phyloP scores from a whole-genome alignment of 306 rosid species.

The Prunus campanulata region DNA sequence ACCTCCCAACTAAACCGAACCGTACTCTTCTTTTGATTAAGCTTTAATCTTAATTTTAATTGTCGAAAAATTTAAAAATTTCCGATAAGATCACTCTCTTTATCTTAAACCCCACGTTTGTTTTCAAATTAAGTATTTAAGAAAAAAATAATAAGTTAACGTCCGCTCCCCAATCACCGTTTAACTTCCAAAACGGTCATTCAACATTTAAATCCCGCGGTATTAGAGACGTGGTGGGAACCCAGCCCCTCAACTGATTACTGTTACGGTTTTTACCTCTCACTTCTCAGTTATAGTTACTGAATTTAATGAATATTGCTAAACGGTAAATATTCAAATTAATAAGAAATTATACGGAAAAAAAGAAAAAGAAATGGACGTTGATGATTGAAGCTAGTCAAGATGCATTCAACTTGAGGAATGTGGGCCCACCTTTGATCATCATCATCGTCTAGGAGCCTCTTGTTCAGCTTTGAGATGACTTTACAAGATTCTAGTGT shows the following conservation, averaged over 20 bases:
- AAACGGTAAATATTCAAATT: neutral
- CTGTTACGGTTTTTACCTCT: neutral
- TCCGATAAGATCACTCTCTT: neutral
- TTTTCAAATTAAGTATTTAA: neutral
- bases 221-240: neutral
- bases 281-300: neutral
- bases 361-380: neutral
- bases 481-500: neutral
- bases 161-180: neutral
- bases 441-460: neutral
- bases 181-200: slow-evolving; percentile 30
- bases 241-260: neutral
- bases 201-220: slow-evolving; percentile 7
- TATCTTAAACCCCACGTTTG: slow-evolving; percentile 5
- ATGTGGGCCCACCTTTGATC: neutral
- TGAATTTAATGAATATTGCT: neutral
- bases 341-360: neutral
- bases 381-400: neutral
- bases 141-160: neutral
- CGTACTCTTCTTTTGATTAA: neutral
- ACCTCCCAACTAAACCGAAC: slow-evolving; percentile 2
- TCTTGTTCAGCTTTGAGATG: neutral
- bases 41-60: neutral
- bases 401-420: too few relatives aligned
- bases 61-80: neutral